Evolutionary conservation across 768 basidiomycete species (phyloP), one percentile per base, ranked within the genome.

Genomic region (Tubosaeta sp.): DNA sequence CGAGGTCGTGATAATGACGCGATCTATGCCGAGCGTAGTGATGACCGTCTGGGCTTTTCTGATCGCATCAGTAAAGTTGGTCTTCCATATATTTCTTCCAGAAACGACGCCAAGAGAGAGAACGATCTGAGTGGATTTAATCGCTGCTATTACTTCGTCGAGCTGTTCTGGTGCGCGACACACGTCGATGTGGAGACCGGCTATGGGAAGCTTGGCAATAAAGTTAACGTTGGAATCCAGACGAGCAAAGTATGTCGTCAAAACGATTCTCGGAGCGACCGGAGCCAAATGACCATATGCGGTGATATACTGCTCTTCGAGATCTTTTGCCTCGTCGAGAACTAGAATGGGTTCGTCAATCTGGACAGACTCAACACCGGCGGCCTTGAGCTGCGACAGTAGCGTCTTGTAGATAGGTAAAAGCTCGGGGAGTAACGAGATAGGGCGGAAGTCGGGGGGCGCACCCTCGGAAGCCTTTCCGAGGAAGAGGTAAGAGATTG

Each of bases 81-180:
- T 87, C 84, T 98, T 99, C 96, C 96, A 99, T 77, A 99, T 91
- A 80, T 97, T 97, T 69, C 96, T 93, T 48, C 96, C 96, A 40
- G 96, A 98, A 57, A 99, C 90, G 55, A 97, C 70, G 73, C 96
- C 96, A 56, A 98, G 85, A 36, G 96, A 98, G 46, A 99, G 81
- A 57, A 86, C 65, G 56, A 93, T 79, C 64, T 71, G 73, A 58
- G 92, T 95, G 55, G 80, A 67, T 79, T 94, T 96, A 71, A 97
- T 69, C 50, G 92, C 93, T 40, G 77, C 78, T 56, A 95, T 56
- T 56, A 92, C 88, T 41, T 78, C 77, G 44, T 89, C 86, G 57
- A 99, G 84, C 72, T 99, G 96, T 48, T 71, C 80, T 29, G 94
- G 87, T 50, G 91, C 95, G 70, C 94, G 93, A 75, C 89, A 86